Conservation (phyloP, 805 yeast species). For the Isabelozyma rhagii region DNA sequence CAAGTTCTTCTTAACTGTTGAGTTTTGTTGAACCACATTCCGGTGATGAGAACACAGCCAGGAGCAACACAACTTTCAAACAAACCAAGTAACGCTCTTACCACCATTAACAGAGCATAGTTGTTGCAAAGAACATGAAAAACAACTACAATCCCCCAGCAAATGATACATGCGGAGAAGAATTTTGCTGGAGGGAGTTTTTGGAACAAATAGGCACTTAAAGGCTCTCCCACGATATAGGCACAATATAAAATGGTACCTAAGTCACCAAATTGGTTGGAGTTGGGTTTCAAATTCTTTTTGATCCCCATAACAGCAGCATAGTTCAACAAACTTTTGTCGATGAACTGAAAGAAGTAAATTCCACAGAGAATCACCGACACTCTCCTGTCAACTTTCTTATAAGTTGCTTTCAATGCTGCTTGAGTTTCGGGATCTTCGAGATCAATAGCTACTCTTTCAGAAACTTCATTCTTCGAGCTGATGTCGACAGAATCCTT, state of each 20-base stretch:
- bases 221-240: slow-evolving; percentile 53
- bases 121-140: slow-evolving; percentile 51
- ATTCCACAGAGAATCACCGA: slow-evolving; percentile 50
- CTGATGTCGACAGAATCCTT: background rate
- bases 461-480: background rate
- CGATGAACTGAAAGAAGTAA: slow-evolving; percentile 57
- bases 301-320: slow-evolving; percentile 67
- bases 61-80: slow-evolving; percentile 57
- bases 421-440: background rate
- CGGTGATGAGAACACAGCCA: slow-evolving; percentile 53
- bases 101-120: slow-evolving; percentile 54
- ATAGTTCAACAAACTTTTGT: slow-evolving; percentile 56
- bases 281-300: slow-evolving; percentile 32
- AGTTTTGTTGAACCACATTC: slow-evolving; percentile 58
- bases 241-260: slow-evolving; percentile 54
- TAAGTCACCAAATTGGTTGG: slow-evolving; percentile 48
- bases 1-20: slow-evolving; percentile 55
- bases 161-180: slow-evolving; percentile 42
- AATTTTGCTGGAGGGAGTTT: slow-evolving; percentile 52
- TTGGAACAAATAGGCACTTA: slow-evolving; percentile 41
- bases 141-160: slow-evolving; percentile 54
- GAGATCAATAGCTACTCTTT: background rate
- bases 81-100: slow-evolving; percentile 50
- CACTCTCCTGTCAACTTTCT: slow-evolving; percentile 47
- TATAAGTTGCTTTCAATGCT: slow-evolving; percentile 2